A percentile compares a stretch with the other conserved stretches of the same genome.
phyloP scores from a whole-genome alignment of 2,329 filamentous ascomycete species.

The Periconia macrospinosa region DNA sequence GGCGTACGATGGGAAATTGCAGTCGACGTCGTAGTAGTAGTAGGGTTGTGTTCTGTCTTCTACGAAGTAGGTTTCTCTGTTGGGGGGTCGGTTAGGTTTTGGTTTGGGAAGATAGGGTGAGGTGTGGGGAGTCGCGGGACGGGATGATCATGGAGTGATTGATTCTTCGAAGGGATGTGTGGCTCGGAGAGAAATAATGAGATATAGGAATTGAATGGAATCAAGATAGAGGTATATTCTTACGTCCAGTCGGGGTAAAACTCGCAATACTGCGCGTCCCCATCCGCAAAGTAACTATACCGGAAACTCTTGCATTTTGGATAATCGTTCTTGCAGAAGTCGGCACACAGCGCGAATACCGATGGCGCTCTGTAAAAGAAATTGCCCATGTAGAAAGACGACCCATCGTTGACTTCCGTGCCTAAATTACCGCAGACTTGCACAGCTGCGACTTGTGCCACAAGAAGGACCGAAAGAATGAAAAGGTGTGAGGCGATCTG shows the following conservation, averaged over 20 bases:
- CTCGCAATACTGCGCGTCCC: constrained; percentile 24
- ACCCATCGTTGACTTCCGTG: constrained; percentile 8
- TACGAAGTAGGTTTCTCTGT: constrained; percentile 16
- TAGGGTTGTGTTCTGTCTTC: constrained; percentile 13
- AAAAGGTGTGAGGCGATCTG: background rate
- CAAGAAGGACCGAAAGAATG: background rate
- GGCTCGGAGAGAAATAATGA: too few relatives aligned
- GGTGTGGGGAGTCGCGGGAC: background rate
- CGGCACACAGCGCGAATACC: constrained; percentile 20
- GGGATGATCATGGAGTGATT: background rate
- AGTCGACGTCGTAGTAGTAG: constrained; percentile 23
- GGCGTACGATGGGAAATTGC: constrained; percentile 14
- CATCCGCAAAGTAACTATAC: constrained; percentile 20
- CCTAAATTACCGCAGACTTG: constrained; percentile 17
- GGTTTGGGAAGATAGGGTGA: background rate
- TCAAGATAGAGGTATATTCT: constrained; percentile 4
- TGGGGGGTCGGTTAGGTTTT: background rate
- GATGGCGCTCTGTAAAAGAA: constrained; percentile 24
- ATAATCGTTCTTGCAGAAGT: constrained; percentile 19
- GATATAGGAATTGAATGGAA: background rate
- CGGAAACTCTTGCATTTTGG: constrained; percentile 18
- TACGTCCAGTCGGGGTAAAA: constrained; percentile 20
- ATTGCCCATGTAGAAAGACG: constrained; percentile 24
- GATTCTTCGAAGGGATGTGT: background rate
- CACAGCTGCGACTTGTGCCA: background rate